Evolutionary conservation across 148 eudicot species (phyloP).

Genomic region (Tetragonia tetragonoides): DNA sequence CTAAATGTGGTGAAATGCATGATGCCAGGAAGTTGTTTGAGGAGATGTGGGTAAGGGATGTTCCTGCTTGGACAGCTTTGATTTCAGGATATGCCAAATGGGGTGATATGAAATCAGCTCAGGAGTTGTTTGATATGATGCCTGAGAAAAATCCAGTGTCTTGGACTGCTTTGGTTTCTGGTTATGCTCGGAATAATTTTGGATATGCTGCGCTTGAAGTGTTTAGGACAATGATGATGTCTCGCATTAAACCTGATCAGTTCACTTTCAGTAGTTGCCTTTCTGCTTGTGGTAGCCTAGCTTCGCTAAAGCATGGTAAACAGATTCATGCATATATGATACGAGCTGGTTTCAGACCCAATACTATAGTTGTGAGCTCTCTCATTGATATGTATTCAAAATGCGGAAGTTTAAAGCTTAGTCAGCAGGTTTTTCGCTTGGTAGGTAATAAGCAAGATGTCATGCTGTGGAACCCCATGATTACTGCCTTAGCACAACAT

Average conservation of each 20-base stretch:
- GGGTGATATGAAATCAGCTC: slow-evolving; percentile 76
- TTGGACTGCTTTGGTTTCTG: slow-evolving; percentile 76
- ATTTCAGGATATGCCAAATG: slow-evolving; percentile 71
- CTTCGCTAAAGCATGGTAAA: slow-evolving; percentile 55
- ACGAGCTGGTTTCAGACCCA: slow-evolving; percentile 46
- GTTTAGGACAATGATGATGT: slow-evolving; percentile 50
- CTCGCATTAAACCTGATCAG: slow-evolving; percentile 52
- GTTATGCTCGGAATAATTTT: slow-evolving; percentile 62
- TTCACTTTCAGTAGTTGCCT: slow-evolving; percentile 68
- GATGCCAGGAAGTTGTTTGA: slow-evolving; percentile 71
- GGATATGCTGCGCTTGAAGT: slow-evolving; percentile 51
- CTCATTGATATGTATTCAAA: slow-evolving; percentile 86
- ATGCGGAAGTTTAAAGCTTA: slow-evolving; percentile 54
- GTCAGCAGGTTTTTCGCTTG: slow-evolving; percentile 44
- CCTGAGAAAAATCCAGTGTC: slow-evolving; percentile 69
- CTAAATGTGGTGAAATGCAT: slow-evolving; percentile 51
- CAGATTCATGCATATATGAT: slow-evolving; percentile 66
- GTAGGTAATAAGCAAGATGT: slow-evolving; percentile 48
- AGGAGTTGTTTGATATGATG: slow-evolving; percentile 58
- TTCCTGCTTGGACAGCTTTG: slow-evolving; percentile 74
- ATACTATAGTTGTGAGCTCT: slow-evolving; percentile 61
- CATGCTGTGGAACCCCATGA: slow-evolving; percentile 66
- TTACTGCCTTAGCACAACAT: slow-evolving; percentile 74
- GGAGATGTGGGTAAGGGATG: slow-evolving; percentile 66
- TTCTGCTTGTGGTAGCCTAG: slow-evolving; percentile 54